Evolutionary conservation across 2,329 filamentous ascomycete genomes (phyloP).

Genomic region (Mollisiaceae sp.): DNA sequence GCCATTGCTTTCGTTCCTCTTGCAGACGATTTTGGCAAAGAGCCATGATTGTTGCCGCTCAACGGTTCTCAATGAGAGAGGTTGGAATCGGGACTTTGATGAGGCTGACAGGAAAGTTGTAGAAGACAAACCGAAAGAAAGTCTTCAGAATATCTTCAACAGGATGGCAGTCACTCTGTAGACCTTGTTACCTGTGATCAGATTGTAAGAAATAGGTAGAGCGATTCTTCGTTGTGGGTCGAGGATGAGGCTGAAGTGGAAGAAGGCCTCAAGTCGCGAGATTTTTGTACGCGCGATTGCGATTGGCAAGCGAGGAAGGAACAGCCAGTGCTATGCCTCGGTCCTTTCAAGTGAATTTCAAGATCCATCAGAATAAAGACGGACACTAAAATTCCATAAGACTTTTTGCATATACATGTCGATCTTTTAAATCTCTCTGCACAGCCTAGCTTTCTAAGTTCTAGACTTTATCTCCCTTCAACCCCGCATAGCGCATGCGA

Average conservation of each 20-base stretch:
- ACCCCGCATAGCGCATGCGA: constrained; percentile 7
- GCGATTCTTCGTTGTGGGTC: constrained; percentile 7
- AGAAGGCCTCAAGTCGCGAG: constrained; percentile 13
- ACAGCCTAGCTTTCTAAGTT: neutral
- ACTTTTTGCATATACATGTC: neutral
- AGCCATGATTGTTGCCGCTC: constrained; percentile 65
- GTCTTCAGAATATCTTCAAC: neutral
- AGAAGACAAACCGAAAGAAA: neutral
- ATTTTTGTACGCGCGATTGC: constrained; percentile 22
- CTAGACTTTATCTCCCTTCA: constrained; percentile 6
- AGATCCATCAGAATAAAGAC: neutral
- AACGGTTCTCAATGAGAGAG: neutral
- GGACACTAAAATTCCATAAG: neutral
- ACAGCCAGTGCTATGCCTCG: neutral
- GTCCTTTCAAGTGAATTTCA: neutral
- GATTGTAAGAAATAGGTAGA: neutral
- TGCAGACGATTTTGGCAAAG: constrained; percentile 87
- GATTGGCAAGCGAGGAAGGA: constrained; percentile 9
- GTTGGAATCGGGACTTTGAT: constrained; percentile 17
- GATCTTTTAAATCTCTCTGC: neutral
- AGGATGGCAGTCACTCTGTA: neutral
- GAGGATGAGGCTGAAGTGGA: constrained; percentile 26
- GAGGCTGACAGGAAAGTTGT: constrained; percentile 23
- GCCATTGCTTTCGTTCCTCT: constrained; percentile 95
- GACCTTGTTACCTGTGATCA: neutral